These are phyloP conservation scores for Aspergillus pseudonomiae DNA, from an alignment of 2,329 filamentous ascomycete species.

Conservation along the genomic window DNA sequence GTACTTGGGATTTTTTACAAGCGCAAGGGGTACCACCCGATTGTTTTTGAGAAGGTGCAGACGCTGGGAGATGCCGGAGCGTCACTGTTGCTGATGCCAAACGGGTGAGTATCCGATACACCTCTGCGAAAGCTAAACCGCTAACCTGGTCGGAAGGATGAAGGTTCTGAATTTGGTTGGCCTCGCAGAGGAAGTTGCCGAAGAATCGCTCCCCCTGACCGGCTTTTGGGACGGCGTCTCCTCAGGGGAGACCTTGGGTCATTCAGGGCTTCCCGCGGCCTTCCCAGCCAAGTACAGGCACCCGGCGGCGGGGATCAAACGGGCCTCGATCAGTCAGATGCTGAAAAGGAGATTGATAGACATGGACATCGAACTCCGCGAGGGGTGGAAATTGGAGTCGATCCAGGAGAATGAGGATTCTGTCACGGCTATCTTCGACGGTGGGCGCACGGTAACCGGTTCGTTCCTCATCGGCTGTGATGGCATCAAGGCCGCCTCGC, in stretches of 20 bases:
- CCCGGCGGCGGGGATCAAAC: not conserved
- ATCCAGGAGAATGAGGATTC: not conserved
- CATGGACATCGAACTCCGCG: not conserved
- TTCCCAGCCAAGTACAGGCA: not conserved
- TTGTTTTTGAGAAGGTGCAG: conserved; percentile 10
- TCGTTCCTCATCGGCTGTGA: conserved; percentile 12
- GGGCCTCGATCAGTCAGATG: not conserved
- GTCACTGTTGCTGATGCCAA: conserved; percentile 9
- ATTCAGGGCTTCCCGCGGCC: not conserved
- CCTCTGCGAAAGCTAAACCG: not conserved
- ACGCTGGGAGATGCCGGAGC: conserved; percentile 10
- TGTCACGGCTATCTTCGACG: not conserved
- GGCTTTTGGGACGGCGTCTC: conserved; percentile 6
- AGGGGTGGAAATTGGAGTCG: conserved; percentile 1
- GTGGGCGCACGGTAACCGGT: not conserved
- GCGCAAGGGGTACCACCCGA: conserved; percentile 5
- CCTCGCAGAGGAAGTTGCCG: not conserved
- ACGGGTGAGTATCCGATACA: not conserved
- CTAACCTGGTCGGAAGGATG: not conserved
- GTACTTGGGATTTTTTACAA: conserved; percentile 2
- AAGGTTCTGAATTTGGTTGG: conserved; percentile 2
- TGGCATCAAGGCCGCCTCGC: conserved; percentile 2
- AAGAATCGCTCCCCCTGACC: not conserved
- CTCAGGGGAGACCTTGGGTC: not conserved
- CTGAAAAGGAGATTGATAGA: not conserved